Conservation (phyloP, 2,329 filamentous ascomycete genomes). For the Herpotrichia juniperi region DNA sequence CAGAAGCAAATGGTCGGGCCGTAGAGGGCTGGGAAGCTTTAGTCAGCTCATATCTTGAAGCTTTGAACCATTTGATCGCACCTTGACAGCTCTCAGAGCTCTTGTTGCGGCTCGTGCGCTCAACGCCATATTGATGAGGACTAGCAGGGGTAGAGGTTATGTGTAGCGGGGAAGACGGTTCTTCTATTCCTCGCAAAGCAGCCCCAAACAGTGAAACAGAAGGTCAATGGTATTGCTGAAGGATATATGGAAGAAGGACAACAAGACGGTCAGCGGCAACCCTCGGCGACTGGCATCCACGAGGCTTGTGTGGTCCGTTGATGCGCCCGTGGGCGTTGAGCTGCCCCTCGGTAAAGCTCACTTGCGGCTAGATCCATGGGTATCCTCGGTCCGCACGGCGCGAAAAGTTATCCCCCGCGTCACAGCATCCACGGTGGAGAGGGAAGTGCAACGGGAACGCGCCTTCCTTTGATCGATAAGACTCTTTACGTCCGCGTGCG, state of each 20-base stretch:
- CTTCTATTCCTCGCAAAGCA: conserved; percentile 15
- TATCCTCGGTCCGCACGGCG: conserved; percentile 36
- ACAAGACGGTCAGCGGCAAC: conserved; percentile 27
- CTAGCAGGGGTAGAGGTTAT: conserved; percentile 31
- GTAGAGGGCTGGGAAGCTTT: conserved; percentile 30
- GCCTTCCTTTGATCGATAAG: background rate
- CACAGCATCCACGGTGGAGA: background rate
- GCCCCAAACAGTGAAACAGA: conserved; percentile 16
- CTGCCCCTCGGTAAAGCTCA: conserved; percentile 39
- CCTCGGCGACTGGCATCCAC: conserved; percentile 33
- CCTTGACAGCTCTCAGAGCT: conserved; percentile 69
- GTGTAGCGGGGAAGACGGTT: conserved; percentile 23
- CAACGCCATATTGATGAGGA: conserved; percentile 63
- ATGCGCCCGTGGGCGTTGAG: conserved; percentile 25
- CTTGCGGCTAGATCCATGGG: conserved; percentile 28
- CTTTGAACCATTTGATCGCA: conserved; percentile 42
- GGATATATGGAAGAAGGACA: conserved; percentile 1
- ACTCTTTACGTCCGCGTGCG: conserved; percentile 1
- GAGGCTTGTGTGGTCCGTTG: conserved; percentile 25
- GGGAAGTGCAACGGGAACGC: background rate
- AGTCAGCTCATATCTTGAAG: conserved; percentile 17
- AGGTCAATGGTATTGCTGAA: conserved; percentile 11
- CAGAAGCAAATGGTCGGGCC: conserved; percentile 39
- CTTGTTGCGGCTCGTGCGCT: conserved; percentile 66
- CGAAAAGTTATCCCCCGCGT: conserved; percentile 9